These are phyloP conservation scores for Elasticomyces elasticus DNA, from an alignment of 495 filamentous ascomycete genomes.

Conservation along the genomic window DNA sequence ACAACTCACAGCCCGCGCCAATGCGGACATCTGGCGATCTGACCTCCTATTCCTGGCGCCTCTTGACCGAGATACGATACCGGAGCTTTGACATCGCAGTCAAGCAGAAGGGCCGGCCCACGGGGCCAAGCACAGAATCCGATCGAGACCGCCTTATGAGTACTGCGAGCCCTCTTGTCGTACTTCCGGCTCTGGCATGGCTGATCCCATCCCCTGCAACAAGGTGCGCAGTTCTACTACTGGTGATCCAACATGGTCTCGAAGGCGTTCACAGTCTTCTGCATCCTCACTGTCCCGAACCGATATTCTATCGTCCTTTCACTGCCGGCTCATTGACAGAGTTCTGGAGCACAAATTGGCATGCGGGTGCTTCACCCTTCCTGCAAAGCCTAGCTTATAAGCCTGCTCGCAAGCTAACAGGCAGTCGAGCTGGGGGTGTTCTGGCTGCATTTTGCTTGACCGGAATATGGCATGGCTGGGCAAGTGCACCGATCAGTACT, in stretches of 20 bases:
- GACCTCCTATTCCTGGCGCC: conserved; percentile 1
- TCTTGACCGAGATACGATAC: conserved; percentile 16
- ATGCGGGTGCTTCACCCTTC: conserved; percentile 6
- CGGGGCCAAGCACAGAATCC: background rate
- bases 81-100: conserved; percentile 16
- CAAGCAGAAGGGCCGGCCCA: conserved; percentile 5
- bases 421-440: background rate
- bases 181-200: background rate
- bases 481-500: background rate
- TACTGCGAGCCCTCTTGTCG: background rate
- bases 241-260: conserved; percentile 1
- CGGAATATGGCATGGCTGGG: conserved; percentile 16
- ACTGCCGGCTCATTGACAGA: conserved; percentile 1
- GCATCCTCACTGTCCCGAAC: conserved; percentile 1
- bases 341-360: conserved; percentile 17
- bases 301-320: conserved; percentile 12
- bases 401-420: background rate
- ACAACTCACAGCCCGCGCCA: background rate
- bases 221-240: background rate
- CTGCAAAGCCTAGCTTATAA: conserved; percentile 9
- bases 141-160: background rate
- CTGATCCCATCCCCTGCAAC: background rate
- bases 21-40: background rate
- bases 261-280: conserved; percentile 8
- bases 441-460: conserved; percentile 12